phyloP scores from a whole-genome alignment of 2,329 filamentous ascomycete species.

The Paracamarosporium sp. region DNA sequence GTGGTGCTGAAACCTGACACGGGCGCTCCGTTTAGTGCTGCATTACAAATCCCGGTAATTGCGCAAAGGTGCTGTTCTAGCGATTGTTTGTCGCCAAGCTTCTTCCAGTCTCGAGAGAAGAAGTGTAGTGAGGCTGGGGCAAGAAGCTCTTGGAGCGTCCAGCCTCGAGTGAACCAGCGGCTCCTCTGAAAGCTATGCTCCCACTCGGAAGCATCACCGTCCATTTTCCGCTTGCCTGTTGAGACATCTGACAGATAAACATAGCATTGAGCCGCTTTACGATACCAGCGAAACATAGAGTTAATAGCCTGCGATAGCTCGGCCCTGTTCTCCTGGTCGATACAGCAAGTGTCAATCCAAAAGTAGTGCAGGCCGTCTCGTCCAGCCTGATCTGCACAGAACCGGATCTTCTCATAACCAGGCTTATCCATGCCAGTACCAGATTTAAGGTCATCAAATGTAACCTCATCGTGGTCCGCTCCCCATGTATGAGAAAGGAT shows the following conservation, averaged over 20 bases:
- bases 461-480: background rate
- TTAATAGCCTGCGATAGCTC: background rate
- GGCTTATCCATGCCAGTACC: background rate
- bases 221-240: too few relatives aligned
- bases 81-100: background rate
- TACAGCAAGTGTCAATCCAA: background rate
- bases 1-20: background rate
- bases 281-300: background rate
- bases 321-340: background rate
- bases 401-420: background rate
- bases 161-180: background rate
- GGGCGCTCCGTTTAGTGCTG: background rate
- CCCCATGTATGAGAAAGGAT: too few relatives aligned
- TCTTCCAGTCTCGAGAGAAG: background rate
- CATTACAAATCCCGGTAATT: background rate
- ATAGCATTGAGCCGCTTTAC: background rate
- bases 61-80: background rate
- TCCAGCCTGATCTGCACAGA: background rate
- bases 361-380: background rate
- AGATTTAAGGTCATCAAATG: background rate
- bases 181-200: background rate
- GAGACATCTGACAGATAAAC: background rate
- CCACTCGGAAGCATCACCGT: too few relatives aligned
- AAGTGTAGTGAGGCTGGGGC: background rate
- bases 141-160: conserved; percentile 2